Conservation (phyloP, 2,329 filamentous ascomycete species). For the Aspergillus tubingensis region DNA sequence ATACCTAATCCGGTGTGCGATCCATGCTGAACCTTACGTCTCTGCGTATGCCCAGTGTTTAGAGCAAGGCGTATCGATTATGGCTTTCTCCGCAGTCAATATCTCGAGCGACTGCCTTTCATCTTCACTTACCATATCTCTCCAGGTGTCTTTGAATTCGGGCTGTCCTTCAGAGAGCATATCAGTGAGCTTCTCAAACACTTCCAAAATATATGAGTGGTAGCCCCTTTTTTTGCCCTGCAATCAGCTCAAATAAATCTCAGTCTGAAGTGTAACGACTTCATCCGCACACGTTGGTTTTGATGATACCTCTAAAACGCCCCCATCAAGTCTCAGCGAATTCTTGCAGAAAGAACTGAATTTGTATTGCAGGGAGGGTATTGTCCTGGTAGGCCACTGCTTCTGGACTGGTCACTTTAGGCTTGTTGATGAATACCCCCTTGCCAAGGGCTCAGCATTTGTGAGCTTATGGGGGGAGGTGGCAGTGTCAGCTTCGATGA, state of each 20-base stretch:
- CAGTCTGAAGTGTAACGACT: not conserved
- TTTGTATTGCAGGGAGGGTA: constrained; percentile 64
- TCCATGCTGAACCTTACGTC: constrained; percentile 84
- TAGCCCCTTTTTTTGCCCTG: constrained; percentile 82
- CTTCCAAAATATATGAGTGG: constrained; percentile 76
- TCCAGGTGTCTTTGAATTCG: constrained; percentile 83
- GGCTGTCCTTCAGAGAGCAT: constrained; percentile 73
- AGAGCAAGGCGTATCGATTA: constrained; percentile 13
- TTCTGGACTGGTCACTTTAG: constrained; percentile 62
- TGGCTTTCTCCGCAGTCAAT: not conserved
- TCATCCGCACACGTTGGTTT: not conserved
- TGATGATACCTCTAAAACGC: constrained; percentile 61
- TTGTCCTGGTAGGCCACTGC: constrained; percentile 59
- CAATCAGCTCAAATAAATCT: constrained; percentile 12
- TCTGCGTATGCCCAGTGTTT: constrained; percentile 82
- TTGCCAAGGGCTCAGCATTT: constrained; percentile 60
- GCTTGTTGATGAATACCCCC: constrained; percentile 63
- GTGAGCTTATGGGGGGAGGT: constrained; percentile 39
- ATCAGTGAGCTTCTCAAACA: constrained; percentile 71
- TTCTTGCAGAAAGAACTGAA: constrained; percentile 57
- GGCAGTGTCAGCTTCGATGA: constrained; percentile 60
- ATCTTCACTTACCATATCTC: constrained; percentile 66
- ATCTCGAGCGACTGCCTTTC: not conserved
- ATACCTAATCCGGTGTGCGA: constrained; percentile 83
- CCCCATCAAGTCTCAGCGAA: constrained; percentile 59